phyloP scores from a whole-genome alignment of 106 monocot species.

The Dendrobium officinale region DNA sequence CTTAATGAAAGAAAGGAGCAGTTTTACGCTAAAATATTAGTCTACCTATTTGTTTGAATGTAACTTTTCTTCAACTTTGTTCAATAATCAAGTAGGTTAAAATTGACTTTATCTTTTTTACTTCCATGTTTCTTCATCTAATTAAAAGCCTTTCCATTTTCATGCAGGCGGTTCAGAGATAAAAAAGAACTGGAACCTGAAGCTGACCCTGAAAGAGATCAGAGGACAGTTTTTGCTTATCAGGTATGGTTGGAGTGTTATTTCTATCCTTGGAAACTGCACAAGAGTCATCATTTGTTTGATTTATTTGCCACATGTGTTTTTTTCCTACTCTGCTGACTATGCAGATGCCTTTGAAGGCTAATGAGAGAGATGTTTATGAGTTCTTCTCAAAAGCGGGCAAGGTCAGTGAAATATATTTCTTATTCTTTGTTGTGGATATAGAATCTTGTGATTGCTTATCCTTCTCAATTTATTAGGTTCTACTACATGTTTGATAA shows the following conservation, averaged over 20 bases:
- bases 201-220: constrained; percentile 89
- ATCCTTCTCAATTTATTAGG: constrained; percentile 29
- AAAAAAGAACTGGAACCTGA: constrained; percentile 64
- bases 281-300: neutral
- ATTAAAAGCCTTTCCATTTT: neutral
- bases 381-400: constrained; percentile 84
- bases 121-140: neutral
- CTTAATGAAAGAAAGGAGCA: neutral
- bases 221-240: constrained; percentile 86
- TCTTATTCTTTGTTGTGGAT: constrained; percentile 11
- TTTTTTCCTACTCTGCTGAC: neutral
- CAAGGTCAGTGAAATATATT: constrained; percentile 43
- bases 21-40: neutral
- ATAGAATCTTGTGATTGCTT: constrained; percentile 20
- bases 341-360: constrained; percentile 67
- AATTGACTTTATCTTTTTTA: neutral
- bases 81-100: neutral
- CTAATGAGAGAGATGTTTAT: constrained; percentile 69
- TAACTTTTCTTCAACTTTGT: neutral
- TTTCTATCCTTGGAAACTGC: neutral
- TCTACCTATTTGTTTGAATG: neutral
- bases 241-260: constrained; percentile 28
- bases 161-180: constrained; percentile 47
- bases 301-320: neutral
- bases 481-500: constrained; percentile 34